A percentile compares a stretch with the other conserved stretches of the same genome.
Evolutionary conservation across 148 eudicot species (phyloP).

Genomic region (Persicaria maculosa): DNA sequence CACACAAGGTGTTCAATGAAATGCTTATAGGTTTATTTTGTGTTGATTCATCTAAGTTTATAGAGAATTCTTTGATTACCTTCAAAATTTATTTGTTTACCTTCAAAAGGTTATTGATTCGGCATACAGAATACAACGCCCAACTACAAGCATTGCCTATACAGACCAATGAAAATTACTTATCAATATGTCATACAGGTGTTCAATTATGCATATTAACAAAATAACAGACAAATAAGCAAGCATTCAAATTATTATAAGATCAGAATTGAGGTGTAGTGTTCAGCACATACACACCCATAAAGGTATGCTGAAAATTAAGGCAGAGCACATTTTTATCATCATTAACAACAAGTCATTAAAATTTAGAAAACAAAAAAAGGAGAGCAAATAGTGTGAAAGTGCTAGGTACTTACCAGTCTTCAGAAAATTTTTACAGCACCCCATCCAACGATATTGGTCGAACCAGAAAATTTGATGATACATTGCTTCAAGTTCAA

Average conservation of each 20-base stretch:
- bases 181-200: not conserved
- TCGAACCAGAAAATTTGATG: constrained; percentile 80
- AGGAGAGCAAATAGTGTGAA: not conserved
- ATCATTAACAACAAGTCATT: not conserved
- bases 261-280: not conserved
- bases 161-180: not conserved
- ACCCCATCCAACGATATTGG: constrained; percentile 67
- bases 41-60: too few relatives aligned
- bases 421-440: constrained; percentile 48
- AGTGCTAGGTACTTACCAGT: constrained; percentile 36
- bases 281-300: not conserved
- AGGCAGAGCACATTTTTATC: not conserved
- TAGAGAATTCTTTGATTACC: too few relatives aligned
- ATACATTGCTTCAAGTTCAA: constrained; percentile 58
- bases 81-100: too few relatives aligned
- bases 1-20: too few relatives aligned
- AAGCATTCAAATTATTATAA: too few relatives aligned
- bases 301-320: not conserved
- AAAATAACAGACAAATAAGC: not conserved
- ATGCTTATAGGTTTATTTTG: too few relatives aligned
- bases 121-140: not conserved
- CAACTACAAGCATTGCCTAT: too few relatives aligned
- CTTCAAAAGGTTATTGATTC: not conserved
- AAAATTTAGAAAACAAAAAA: not conserved
- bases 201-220: not conserved